Evolutionary conservation across 805 yeast genomes (phyloP).

Genomic region (Saturnispora zaruensis): DNA sequence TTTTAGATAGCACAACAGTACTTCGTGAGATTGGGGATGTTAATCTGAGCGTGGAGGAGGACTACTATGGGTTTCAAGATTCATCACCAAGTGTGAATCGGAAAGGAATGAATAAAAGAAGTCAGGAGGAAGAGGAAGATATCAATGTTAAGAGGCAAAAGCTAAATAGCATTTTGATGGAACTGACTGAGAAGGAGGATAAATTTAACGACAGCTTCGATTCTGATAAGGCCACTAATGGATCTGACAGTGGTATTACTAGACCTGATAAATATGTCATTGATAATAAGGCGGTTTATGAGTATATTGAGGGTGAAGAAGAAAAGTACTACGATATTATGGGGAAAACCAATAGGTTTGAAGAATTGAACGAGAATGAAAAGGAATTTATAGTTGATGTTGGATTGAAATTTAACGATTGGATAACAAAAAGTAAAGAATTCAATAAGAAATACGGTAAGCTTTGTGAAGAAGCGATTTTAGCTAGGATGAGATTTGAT

Average conservation of each 20-base stretch:
- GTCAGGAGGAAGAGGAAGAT: not conserved
- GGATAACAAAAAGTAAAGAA: slow-evolving; percentile 32
- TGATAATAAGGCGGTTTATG: slow-evolving; percentile 13
- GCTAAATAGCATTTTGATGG: not conserved
- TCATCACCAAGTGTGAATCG: slow-evolving; percentile 6
- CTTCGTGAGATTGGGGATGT: not conserved
- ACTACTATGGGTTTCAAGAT: not conserved
- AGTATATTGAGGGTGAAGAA: slow-evolving; percentile 13
- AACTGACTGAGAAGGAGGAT: not conserved
- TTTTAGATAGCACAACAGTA: not conserved
- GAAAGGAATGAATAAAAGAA: not conserved
- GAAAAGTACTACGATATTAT: slow-evolving; percentile 11
- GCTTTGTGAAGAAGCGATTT: slow-evolving; percentile 29
- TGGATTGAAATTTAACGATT: slow-evolving; percentile 20
- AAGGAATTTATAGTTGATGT: slow-evolving; percentile 14
- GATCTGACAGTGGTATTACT: slow-evolving; percentile 2
- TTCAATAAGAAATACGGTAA: slow-evolving; percentile 28
- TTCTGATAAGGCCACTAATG: slow-evolving; percentile 8
- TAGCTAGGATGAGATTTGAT: slow-evolving; percentile 33
- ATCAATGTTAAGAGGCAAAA: not conserved
- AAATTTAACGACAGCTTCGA: not conserved
- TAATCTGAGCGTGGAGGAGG: slow-evolving; percentile 3
- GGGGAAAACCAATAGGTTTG: slow-evolving; percentile 5
- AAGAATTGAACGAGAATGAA: slow-evolving; percentile 14
- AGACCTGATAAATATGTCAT: slow-evolving; percentile 14